These are phyloP conservation scores for Russula sp. DNA, from an alignment of 768 basidiomycete species.

Conservation along the genomic window DNA sequence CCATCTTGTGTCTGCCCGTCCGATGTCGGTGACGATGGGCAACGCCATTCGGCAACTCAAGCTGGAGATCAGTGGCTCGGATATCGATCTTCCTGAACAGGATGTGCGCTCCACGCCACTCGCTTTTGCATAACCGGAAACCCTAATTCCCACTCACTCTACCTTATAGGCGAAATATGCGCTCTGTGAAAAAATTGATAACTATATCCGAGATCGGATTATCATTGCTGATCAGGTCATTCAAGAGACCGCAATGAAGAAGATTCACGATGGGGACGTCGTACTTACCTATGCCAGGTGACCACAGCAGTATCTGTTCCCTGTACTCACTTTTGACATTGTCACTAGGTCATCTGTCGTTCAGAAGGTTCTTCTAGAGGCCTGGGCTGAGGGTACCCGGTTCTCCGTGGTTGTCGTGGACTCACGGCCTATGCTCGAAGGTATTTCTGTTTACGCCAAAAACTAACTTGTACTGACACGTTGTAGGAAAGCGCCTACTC, in stretches of 20 bases:
- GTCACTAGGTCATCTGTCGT: conserved; percentile 82
- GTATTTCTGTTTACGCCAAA: conserved; percentile 38
- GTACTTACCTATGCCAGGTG: conserved; percentile 92
- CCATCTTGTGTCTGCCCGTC: conserved; percentile 81
- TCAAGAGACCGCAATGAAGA: conserved; percentile 79
- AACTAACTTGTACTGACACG: conserved; percentile 2
- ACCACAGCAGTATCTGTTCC: not conserved
- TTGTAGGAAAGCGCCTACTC: conserved; percentile 73
- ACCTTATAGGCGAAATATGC: conserved; percentile 74
- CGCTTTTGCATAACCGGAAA: not conserved
- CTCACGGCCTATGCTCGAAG: conserved; percentile 92
- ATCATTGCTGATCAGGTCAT: conserved; percentile 93
- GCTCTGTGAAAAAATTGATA: conserved; percentile 81
- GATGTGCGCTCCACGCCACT: conserved; percentile 58
- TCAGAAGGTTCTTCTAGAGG: conserved; percentile 80
- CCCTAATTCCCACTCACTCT: conserved; percentile 17
- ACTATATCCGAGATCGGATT: conserved; percentile 92
- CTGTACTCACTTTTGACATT: conserved; percentile 15
- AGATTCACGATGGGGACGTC: conserved; percentile 92
- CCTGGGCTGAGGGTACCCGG: conserved; percentile 65
- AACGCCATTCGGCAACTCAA: conserved; percentile 94
- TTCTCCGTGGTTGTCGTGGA: conserved; percentile 95
- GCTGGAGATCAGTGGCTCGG: conserved; percentile 87
- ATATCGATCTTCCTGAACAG: conserved; percentile 92
- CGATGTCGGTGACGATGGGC: conserved; percentile 92